Base-by-base conservation (phyloP, 139 green algal genomes). In the Chlamydomonas eustigma region DNA sequence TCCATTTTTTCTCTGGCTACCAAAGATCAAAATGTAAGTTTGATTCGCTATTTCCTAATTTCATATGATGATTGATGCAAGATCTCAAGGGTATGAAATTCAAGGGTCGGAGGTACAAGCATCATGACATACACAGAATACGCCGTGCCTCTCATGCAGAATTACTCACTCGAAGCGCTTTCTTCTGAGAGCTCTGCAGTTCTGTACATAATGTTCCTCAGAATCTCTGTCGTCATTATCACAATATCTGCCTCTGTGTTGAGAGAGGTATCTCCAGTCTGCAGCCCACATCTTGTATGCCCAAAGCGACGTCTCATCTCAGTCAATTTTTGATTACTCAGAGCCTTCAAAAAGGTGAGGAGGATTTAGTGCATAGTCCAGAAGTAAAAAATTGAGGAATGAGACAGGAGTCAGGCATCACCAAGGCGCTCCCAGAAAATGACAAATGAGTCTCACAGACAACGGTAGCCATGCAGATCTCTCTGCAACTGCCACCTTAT, bases 141-240 rank as follows among this genome's bases (percentile, higher is more conserved):
- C n/a, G n/a, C n/a, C n/a, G n/a, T n/a, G n/a, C 18, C 58, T n/a
- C 25, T 30, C 32, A 24, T 30, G 24, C 28, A 39, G 4, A 50
- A 32, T 24, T 8, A 73, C 30, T 8, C 66, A 50, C 58, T 35
- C 58, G 18, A 8, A 22, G 1, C 31, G 1, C 2, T 3, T 25
- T 70, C 64, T 28, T 79, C 80, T 28, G 65, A 63, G 34, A 70
- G 44, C 77, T 83, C 76, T 64, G 76, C 80, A 25, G 75, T 85
- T 25, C 90, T 79, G 83, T 97, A 99, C 85, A 98, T 91, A 83
- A 98, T 97, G 88, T 98, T 99, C 44, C 96, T 81, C 67, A 98
- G 87, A 75, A 99, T 97, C 82, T 99, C 96, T 0, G 96, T 99
- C 8, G 96, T 99, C 95, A 98, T 98, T 25, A 99, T 87, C 31